Conservation (phyloP, 2,329 filamentous ascomycete species). For the Colletotrichum brevisporum region DNA sequence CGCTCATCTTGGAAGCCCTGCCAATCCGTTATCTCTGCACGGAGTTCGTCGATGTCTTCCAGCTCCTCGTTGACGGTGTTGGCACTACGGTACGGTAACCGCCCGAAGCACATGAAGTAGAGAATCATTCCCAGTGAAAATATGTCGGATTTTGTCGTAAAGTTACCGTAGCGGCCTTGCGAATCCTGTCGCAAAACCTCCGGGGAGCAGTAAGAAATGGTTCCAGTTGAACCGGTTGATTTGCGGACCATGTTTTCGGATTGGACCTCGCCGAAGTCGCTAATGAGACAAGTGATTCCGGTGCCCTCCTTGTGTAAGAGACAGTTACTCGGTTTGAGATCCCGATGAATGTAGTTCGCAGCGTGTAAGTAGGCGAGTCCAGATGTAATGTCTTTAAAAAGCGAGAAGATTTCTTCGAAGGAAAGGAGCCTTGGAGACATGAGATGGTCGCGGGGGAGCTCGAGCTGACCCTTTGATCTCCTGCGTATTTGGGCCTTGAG, state of each 20-base stretch:
- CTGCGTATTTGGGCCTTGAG: slow-evolving; percentile 90
- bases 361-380: slow-evolving; percentile 91
- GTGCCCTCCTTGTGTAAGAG: slow-evolving; percentile 83
- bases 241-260: slow-evolving; percentile 84
- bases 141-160: slow-evolving; percentile 97
- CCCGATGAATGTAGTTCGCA: slow-evolving; percentile 94
- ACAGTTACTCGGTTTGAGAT: slow-evolving; percentile 97
- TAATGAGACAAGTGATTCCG: slow-evolving; percentile 86
- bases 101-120: slow-evolving; percentile 96
- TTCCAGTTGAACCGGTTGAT: slow-evolving; percentile 93
- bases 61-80: slow-evolving; percentile 91
- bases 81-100: slow-evolving; percentile 86
- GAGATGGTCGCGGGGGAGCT: slow-evolving; percentile 68
- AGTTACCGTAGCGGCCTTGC: slow-evolving; percentile 86
- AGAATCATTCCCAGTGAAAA: slow-evolving; percentile 99
- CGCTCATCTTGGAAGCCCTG: slow-evolving; percentile 86
- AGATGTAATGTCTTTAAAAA: slow-evolving; percentile 95
- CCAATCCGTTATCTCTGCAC: slow-evolving; percentile 90
- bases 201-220: slow-evolving; percentile 96
- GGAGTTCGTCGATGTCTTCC: slow-evolving; percentile 88
- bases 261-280: slow-evolving; percentile 98
- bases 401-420: slow-evolving; percentile 95
- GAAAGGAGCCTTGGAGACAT: slow-evolving; percentile 62
- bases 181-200: slow-evolving; percentile 84
- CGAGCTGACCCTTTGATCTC: slow-evolving; percentile 82